phyloP scores from a whole-genome alignment of 169 alveolate genomes.

The Babesia bovis region DNA sequence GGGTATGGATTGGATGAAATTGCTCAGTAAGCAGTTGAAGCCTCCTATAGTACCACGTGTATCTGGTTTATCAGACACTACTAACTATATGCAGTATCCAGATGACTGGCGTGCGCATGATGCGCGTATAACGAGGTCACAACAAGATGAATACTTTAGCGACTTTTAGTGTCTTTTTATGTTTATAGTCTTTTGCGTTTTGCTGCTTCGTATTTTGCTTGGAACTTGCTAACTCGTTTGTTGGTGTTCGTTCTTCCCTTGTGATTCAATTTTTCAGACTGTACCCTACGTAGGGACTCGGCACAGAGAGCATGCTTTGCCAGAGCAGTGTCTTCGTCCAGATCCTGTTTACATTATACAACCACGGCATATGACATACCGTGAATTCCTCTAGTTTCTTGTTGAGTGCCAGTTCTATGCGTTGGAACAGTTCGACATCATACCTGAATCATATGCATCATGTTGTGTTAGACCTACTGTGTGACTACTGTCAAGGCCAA shows the following conservation, averaged over 20 bases:
- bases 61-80: constrained; percentile 66
- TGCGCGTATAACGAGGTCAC: background rate
- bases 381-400: constrained; percentile 82
- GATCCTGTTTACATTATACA: background rate
- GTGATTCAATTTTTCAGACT: constrained; percentile 11
- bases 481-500: constrained; percentile 94
- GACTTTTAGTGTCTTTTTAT: constrained; percentile 1
- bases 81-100: constrained; percentile 66
- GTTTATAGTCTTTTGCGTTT: constrained; percentile 17
- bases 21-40: constrained; percentile 52
- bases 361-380: background rate
- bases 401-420: constrained; percentile 87
- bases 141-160: constrained; percentile 35
- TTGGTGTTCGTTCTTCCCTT: background rate
- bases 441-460: constrained; percentile 57
- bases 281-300: constrained; percentile 44
- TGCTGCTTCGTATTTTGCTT: constrained; percentile 35
- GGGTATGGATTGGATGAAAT: constrained; percentile 78
- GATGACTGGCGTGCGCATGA: constrained; percentile 48
- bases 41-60: constrained; percentile 81
- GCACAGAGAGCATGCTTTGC: constrained; percentile 33
- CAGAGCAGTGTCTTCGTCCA: constrained; percentile 29
- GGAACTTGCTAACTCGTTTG: constrained; percentile 26
- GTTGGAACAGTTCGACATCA: constrained; percentile 90
- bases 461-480: constrained; percentile 66